Percentiles rank a stretch among this genome's conserved stretches.
phyloP scores from a whole-genome alignment of 129 eudicot genomes.

The Flaveria bidentis region DNA sequence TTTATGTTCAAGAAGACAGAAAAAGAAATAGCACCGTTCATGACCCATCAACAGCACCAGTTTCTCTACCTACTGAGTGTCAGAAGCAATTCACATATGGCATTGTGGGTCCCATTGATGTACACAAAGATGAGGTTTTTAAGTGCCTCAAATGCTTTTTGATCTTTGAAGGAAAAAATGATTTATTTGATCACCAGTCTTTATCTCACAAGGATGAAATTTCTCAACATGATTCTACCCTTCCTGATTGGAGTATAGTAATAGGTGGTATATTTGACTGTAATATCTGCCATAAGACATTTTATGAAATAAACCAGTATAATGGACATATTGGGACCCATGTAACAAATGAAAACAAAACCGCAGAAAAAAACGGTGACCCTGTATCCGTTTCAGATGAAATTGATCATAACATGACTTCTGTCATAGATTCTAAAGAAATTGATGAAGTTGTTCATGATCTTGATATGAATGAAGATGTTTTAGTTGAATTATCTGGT shows the following conservation, averaged over 20 bases:
- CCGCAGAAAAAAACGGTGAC: slow-evolving; percentile 26
- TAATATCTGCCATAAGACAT: slow-evolving; percentile 54
- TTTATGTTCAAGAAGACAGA: slow-evolving; percentile 21
- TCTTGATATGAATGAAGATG: slow-evolving; percentile 22
- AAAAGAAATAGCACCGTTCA: slow-evolving; percentile 23
- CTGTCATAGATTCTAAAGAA: slow-evolving; percentile 30
- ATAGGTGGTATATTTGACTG: slow-evolving; percentile 68
- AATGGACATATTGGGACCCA: slow-evolving; percentile 65
- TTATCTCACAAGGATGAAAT: slow-evolving; percentile 50
- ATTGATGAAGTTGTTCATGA: slow-evolving; percentile 32
- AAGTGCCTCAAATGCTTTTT: slow-evolving; percentile 59
- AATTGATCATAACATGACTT: slow-evolving; percentile 20
- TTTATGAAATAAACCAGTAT: slow-evolving; percentile 48
- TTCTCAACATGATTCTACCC: slow-evolving; percentile 35
- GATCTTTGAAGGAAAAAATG: slow-evolving; percentile 49
- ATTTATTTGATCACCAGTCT: slow-evolving; percentile 49
- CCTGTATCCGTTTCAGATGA: slow-evolving; percentile 24
- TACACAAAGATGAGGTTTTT: slow-evolving; percentile 35
- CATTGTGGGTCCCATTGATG: slow-evolving; percentile 24
- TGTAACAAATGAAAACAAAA: slow-evolving; percentile 38
- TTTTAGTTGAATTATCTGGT: slow-evolving; percentile 35
- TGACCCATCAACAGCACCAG: slow-evolving; percentile 32
- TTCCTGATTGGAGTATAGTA: slow-evolving; percentile 53
- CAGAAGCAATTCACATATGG: slow-evolving; percentile 31
- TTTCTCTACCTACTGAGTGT: slow-evolving; percentile 27